phyloP scores from a whole-genome alignment of 495 filamentous ascomycete species.

The Podospora tetraspora region DNA sequence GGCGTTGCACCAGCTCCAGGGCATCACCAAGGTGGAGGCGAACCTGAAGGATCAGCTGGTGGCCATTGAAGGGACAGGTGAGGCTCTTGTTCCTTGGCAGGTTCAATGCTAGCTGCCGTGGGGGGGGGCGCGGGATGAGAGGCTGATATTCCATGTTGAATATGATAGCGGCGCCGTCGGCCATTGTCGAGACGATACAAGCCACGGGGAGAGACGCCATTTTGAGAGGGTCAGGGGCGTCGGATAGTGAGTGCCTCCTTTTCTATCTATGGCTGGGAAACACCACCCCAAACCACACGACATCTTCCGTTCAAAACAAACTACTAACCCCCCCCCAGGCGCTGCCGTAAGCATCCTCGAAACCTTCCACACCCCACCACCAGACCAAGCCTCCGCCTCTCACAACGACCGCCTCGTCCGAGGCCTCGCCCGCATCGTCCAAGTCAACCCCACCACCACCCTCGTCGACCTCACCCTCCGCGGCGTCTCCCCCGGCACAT shows the following conservation, averaged over 20 bases:
- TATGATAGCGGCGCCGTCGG: slow-evolving; percentile 66
- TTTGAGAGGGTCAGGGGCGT: slow-evolving; percentile 77
- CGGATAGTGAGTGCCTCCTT: slow-evolving; percentile 61
- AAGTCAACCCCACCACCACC: slow-evolving; percentile 68
- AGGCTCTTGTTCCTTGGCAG: slow-evolving; percentile 7
- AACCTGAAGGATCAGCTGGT: slow-evolving; percentile 64
- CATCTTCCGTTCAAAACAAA: background rate
- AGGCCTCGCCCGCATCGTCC: slow-evolving; percentile 75
- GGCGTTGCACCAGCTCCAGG: slow-evolving; percentile 66
- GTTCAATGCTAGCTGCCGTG: background rate
- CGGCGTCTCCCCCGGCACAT: slow-evolving; percentile 74
- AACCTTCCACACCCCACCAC: slow-evolving; percentile 57
- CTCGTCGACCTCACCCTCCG: slow-evolving; percentile 83
- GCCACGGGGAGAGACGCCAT: slow-evolving; percentile 89
- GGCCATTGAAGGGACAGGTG: slow-evolving; percentile 62
- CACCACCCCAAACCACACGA: background rate
- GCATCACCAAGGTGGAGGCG: slow-evolving; percentile 62
- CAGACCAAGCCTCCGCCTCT: slow-evolving; percentile 19
- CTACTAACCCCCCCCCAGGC: slow-evolving; percentile 42
- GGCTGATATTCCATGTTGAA: slow-evolving; percentile 1
- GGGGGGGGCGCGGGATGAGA: background rate
- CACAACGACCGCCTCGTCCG: slow-evolving; percentile 48
- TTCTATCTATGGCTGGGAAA: background rate
- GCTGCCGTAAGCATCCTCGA: slow-evolving; percentile 96
- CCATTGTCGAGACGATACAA: slow-evolving; percentile 84